Base-by-base conservation (phyloP, 192 early-diverging fungal genomes). In the Dimargaris xerosporica region DNA sequence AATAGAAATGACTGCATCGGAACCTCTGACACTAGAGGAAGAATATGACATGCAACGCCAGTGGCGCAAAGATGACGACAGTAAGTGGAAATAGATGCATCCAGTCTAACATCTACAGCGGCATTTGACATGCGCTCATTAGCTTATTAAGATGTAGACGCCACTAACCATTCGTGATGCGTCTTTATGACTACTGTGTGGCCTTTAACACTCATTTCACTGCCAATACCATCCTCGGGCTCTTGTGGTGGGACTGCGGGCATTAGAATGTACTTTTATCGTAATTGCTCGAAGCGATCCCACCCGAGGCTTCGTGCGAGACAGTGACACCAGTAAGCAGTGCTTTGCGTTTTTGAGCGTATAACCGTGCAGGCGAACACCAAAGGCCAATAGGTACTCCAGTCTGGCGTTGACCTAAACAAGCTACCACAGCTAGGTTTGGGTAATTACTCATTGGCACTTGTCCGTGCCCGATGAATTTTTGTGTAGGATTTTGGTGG, bases 1-100 rank as follows among this genome's bases (percentile, higher is more conserved):
- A n/a, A n/a, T 69, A 86, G 93, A 92, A 67, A 87, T 91, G 86
- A 98, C 93, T 15, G 94, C 91, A 3, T 96, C 93, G 10, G 93
- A 98, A 69, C 93, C 94, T 13, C 77, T 98, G 50, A 81, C 80
- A 6, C 69, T 98, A 23, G 86, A 93, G 13, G 93, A 96, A 77
- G 95, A 98, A 63, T 95, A 90, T 61, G 89, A 74, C 26, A 98
- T 98, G 95, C 93, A 95, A 63, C 71, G 78, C 67, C 82, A 87
- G 0, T 98, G 95, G 95, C 78, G 80, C 52, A 67, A 72, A 12
- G 95, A 98, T 65, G 79, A 82, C 26, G 78, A 92, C 43, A 95
- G 80, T 84, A 71, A 46, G 71, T 60, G n/a, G n/a, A n/a, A n/a
- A n/a, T n/a, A n/a, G n/a, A n/a, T n/a, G n/a, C n/a, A n/a, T n/a